Conservation (phyloP, 768 basidiomycete genomes). For the Xanthoconium purpureum region DNA sequence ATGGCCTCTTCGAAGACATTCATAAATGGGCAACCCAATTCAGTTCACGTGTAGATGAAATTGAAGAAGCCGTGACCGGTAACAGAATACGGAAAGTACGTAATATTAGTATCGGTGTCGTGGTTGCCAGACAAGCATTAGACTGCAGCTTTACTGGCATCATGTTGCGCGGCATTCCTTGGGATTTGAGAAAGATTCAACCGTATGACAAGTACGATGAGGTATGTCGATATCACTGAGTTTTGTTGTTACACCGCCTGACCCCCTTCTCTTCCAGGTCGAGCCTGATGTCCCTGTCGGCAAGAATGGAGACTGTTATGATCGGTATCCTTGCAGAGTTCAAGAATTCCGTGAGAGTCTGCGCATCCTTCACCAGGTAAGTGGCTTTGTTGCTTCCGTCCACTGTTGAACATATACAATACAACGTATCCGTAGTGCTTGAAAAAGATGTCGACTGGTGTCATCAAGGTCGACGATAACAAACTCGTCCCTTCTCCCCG, state of each 20-base stretch:
- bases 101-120: constrained; percentile 84
- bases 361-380: constrained; percentile 76
- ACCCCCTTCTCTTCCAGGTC: constrained; percentile 51
- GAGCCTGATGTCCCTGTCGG: constrained; percentile 98
- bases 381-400: constrained; percentile 5
- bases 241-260: not conserved
- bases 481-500: constrained; percentile 96
- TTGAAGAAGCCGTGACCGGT: constrained; percentile 95
- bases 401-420: not conserved
- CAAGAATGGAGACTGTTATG: constrained; percentile 95
- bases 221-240: constrained; percentile 38
- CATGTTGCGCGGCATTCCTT: constrained; percentile 91
- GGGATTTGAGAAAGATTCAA: constrained; percentile 89
- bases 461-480: constrained; percentile 93
- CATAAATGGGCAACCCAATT: constrained; percentile 98
- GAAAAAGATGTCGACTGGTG: constrained; percentile 95
- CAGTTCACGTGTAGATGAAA: constrained; percentile 84
- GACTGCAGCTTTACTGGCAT: constrained; percentile 95
- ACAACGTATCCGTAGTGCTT: constrained; percentile 58
- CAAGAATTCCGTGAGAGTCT: constrained; percentile 98
- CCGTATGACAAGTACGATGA: constrained; percentile 98
- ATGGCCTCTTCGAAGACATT: constrained; percentile 98
- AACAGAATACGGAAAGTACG: constrained; percentile 98
- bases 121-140: constrained; percentile 88
- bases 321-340: constrained; percentile 95